phyloP scores from a whole-genome alignment of 192 early-diverging fungal species.

The Martensiomyces pterosporus region DNA sequence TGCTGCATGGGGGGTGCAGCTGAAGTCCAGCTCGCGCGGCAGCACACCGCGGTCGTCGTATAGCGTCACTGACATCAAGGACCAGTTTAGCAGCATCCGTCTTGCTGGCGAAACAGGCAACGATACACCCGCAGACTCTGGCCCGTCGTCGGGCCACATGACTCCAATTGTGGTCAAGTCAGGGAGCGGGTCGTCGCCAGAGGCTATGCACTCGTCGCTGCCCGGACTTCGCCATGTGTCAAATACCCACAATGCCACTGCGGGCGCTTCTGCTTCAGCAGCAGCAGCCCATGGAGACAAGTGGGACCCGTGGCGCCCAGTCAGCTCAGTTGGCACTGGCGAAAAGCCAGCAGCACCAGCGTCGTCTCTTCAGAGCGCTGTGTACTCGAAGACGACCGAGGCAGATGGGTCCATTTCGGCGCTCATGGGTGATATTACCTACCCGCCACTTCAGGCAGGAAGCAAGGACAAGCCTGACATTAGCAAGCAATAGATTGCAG shows the following conservation, averaged over 20 bases:
- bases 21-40: slow-evolving; percentile 20
- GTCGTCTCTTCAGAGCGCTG: slow-evolving; percentile 36
- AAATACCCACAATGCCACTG: not conserved
- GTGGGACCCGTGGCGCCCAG: slow-evolving; percentile 47
- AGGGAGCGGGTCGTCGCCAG: too few species aligned
- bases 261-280: not conserved
- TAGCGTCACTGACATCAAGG: slow-evolving; percentile 1
- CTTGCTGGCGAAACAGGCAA: slow-evolving; percentile 31
- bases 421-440: slow-evolving; percentile 44
- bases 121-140: slow-evolving; percentile 12
- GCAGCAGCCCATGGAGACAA: slow-evolving; percentile 8
- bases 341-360: slow-evolving; percentile 12
- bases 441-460: slow-evolving; percentile 35
- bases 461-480: slow-evolving; percentile 5
- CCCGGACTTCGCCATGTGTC: slow-evolving; percentile 32
- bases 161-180: too few species aligned
- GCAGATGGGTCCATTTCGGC: slow-evolving; percentile 19
- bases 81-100: slow-evolving; percentile 24
- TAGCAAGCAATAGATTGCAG: too few species aligned
- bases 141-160: too few species aligned
- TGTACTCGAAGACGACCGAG: slow-evolving; percentile 19
- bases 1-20: slow-evolving; percentile 41
- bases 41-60: not conserved
- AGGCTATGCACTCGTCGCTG: slow-evolving; percentile 25
- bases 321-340: slow-evolving; percentile 19